Conservation (phyloP, 441 rosid genomes). For the Euphorbia celastroides region DNA sequence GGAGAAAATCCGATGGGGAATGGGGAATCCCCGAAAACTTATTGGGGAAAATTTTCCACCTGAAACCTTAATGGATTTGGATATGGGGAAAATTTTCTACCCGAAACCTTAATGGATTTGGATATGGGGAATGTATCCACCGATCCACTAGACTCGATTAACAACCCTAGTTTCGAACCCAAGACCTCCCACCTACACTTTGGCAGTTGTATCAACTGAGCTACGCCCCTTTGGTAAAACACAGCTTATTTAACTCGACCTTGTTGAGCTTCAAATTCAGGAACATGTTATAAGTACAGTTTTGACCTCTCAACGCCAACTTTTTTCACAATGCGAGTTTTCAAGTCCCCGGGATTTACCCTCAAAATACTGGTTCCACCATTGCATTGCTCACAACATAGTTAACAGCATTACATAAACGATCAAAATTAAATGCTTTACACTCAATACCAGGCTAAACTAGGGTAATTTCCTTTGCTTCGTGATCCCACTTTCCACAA, state of each 20-base stretch:
- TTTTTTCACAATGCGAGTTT: constrained; percentile 55
- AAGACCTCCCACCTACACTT: too few relatives aligned
- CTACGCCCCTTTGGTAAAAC: too few relatives aligned
- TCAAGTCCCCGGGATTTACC: constrained; percentile 60
- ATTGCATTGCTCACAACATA: constrained; percentile 54
- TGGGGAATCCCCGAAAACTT: too few relatives aligned
- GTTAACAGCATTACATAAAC: constrained; percentile 5
- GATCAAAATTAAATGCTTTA: constrained; percentile 14
- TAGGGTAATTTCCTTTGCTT: constrained; percentile 16
- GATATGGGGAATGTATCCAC: too few relatives aligned
- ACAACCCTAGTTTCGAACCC: too few relatives aligned
- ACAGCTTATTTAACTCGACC: constrained; percentile 60
- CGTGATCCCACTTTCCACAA: constrained; percentile 16
- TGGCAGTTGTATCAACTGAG: too few relatives aligned
- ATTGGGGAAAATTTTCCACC: too few relatives aligned
- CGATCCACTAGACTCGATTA: too few relatives aligned
- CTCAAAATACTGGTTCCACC: constrained; percentile 50
- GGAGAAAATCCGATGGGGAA: too few relatives aligned
- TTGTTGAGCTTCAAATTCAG: constrained; percentile 62
- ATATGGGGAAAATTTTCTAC: too few relatives aligned
- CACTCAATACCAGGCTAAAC: constrained; percentile 19
- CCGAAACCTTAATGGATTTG: too few relatives aligned
- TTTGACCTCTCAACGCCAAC: constrained; percentile 65
- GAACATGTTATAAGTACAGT: constrained; percentile 57
- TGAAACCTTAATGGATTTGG: too few relatives aligned